Evolutionary conservation across 169 alveolate species (phyloP), one percentile per base, ranked within the genome.

Genomic region (Cyclospora cayetanensis): DNA sequence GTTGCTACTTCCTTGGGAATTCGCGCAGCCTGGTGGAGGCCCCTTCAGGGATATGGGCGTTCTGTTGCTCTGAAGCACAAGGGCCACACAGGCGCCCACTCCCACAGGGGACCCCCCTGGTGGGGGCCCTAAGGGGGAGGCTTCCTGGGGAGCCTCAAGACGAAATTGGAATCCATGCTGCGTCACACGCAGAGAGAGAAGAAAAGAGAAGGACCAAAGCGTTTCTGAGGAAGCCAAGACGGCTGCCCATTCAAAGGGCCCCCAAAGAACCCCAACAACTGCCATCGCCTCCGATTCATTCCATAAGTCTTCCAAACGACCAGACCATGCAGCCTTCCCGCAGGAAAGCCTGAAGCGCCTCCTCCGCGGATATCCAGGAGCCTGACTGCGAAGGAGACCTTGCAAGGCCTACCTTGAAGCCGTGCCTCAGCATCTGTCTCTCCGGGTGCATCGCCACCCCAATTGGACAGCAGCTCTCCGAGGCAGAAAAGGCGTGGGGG

Each of bases 391-490:
- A 12, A 55, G n/a, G 4, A 9, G n/a, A 9, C 27, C 15, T 15
- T 9, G 11, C 27, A 4, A 9, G n/a, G 41, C 77, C 3, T 25
- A 70, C 92, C 86, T 68, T 86, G 84, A 86, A 86, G 43, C 92
- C 92, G 53, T 86, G 76, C 50, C 60, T 15, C 70, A 86, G 39
- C 34, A 65, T 31, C 86, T 86, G 92, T 4, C 63, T 31, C 70
- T 86, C 92, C 1, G 76, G 85, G 63, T 86, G 86, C 55, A 86
- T 53, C 55, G 74, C 76, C 3, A 72, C 91, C 11, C 85, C 68
- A 15, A 86, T 84, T 5, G 76, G 92, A 52, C 86, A 86, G 43
- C 27, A 20, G 39, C 74, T 46, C n/a, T 0, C 63, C 2, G 39
- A 12, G 7, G 25, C 63, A 12, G 84, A 39, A 42, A 60, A 60